These are phyloP conservation scores for Apiosordaria backusii DNA, from an alignment of 495 filamentous ascomycete genomes.

Conservation along the genomic window DNA sequence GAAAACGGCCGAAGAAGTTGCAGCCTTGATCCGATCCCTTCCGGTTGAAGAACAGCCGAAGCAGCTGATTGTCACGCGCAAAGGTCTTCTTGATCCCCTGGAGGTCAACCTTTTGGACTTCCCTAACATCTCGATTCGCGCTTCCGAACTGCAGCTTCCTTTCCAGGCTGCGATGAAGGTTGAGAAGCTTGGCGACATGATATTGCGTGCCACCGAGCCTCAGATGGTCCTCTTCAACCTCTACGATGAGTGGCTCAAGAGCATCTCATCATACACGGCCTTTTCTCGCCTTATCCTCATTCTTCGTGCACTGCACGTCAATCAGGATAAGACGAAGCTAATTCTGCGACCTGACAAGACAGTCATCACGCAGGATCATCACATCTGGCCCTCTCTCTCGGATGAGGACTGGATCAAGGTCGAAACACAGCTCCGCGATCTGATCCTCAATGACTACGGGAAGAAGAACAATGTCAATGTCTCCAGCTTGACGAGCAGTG, in stretches of 20 bases:
- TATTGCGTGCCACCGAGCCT: constrained; percentile 92
- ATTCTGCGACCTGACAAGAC: constrained; percentile 96
- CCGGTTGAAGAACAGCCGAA: constrained; percentile 99
- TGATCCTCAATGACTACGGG: constrained; percentile 97
- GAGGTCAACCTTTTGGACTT: constrained; percentile 98
- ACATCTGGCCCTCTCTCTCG: constrained; percentile 93
- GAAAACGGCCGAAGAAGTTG: constrained; percentile 99
- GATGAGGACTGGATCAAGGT: constrained; percentile 99
- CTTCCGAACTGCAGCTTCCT: constrained; percentile 93
- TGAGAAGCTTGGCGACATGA: constrained; percentile 99
- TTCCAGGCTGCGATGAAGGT: constrained; percentile 99
- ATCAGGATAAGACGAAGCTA: constrained; percentile 97
- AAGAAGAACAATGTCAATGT: constrained; percentile 99
- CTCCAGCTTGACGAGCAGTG: constrained; percentile 89
- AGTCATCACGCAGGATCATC: constrained; percentile 97
- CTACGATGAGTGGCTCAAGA: constrained; percentile 99
- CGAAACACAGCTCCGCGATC: constrained; percentile 89
- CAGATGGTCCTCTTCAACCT: constrained; percentile 99
- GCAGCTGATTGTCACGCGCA: constrained; percentile 96
- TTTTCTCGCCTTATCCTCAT: constrained; percentile 97
- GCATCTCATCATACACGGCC: constrained; percentile 95
- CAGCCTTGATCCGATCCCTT: constrained; percentile 91
- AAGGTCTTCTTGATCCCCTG: constrained; percentile 94
- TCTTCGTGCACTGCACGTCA: constrained; percentile 92
- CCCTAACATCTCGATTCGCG: constrained; percentile 98